Evolutionary conservation across 306 rosid species (phyloP), one percentile per base, ranked within the genome.

Genomic region (Corylus americana): DNA sequence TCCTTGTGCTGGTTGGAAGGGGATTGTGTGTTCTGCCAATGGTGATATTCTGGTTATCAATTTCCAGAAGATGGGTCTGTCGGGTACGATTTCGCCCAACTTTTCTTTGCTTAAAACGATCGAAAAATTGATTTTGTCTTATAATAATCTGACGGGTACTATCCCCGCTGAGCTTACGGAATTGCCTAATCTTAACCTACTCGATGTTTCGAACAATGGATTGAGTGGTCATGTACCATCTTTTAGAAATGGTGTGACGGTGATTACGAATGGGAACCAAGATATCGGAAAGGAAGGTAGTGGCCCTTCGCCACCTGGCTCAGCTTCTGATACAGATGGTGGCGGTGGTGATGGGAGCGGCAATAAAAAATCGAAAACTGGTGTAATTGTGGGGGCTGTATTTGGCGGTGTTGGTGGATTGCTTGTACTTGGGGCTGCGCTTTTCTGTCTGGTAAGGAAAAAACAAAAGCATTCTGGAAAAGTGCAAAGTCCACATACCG

Each of bases 1-100:
- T 77, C 96, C 99, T 9, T 95, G 99, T 86, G 22, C 11, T 3
- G 64, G 20, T 39, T 95, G 97, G 95, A 47, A 5, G 2, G 98
- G 97, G 16, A 20, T 95, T 63, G 0, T 70, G 12, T 95, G 98
- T 31, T 31, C 35, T 79, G 10, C 20, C 2, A 16, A 8, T 7
- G 75, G 76, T 1, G 84, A 87, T 25, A 79, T 95, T 18, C 63
- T 88, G 0, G 44, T 85, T 55, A 73, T 95, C 14, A 93, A 90
- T 74, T 93, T 95, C 67, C 83, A 25, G 4, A 83, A 71, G 51
- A 82, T 84, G 96, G 89, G 89, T 20, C 82, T 93, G 11, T 58
- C 75, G 8, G 99, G 99, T 14, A 77, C 88, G 1, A 91, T 95
- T 79, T 95, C 97, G 73, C 84, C 92, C 1, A 83, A 54, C 29